A percentile compares a stretch with the other conserved stretches of the same genome.
These are phyloP conservation scores for Cornus kousa DNA, from an alignment of 148 eudicot genomes.

Conservation along the genomic window DNA sequence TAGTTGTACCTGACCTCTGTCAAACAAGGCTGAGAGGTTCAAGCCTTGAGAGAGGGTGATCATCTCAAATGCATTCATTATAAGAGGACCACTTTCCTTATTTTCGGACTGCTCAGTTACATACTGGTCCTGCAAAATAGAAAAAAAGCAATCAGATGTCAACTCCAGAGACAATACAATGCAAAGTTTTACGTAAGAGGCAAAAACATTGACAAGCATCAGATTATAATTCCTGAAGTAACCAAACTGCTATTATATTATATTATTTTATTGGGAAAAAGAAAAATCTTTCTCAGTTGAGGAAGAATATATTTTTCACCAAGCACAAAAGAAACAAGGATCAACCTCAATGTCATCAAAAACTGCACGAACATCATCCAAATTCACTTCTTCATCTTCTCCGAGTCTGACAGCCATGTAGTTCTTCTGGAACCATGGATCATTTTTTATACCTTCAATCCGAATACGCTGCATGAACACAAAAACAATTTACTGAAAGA, in stretches of 20 bases:
- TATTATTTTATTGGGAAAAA: not conserved
- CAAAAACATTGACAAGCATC: not conserved
- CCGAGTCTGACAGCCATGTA: slow-evolving; percentile 57
- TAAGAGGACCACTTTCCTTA: slow-evolving; percentile 58
- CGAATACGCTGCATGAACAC: slow-evolving; percentile 67
- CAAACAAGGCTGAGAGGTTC: slow-evolving; percentile 92
- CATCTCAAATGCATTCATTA: slow-evolving; percentile 99
- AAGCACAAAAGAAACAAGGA: not conserved
- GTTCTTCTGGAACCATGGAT: slow-evolving; percentile 78
- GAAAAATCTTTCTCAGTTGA: not conserved
- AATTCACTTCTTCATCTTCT: slow-evolving; percentile 75
- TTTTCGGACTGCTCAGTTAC: slow-evolving; percentile 67
- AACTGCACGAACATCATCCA: slow-evolving; percentile 88
- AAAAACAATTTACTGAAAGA: slow-evolving; percentile 13
- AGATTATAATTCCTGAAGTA: slow-evolving; percentile 7
- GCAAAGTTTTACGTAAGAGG: not conserved
- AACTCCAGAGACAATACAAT: not conserved
- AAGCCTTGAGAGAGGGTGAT: slow-evolving; percentile 95
- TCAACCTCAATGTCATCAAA: slow-evolving; percentile 92
- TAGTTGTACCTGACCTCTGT: slow-evolving; percentile 78
- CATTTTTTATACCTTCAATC: slow-evolving; percentile 66
- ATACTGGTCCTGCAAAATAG: slow-evolving; percentile 63
- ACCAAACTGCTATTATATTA: not conserved
- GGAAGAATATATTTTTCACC: not conserved
- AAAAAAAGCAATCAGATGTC: not conserved